Evolutionary conservation across 305 asterid species (phyloP).

Genomic region (Fraxinus sp.): DNA sequence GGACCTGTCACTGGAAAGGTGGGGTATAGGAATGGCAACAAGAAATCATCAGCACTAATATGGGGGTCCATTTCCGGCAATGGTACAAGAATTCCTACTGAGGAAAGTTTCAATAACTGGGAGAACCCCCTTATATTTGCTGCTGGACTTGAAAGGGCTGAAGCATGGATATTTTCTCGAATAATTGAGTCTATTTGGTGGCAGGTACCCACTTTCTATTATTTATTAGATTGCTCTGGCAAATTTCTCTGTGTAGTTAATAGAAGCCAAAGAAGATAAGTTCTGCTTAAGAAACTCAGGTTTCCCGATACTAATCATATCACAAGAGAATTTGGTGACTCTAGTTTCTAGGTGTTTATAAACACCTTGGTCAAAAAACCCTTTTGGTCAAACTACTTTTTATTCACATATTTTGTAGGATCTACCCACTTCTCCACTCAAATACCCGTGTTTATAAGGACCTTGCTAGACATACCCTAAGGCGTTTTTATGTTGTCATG

Average conservation of each 20-base stretch:
- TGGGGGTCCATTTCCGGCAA: constrained; percentile 51
- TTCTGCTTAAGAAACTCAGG: constrained; percentile 2
- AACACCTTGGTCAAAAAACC: not conserved
- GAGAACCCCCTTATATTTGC: constrained; percentile 50
- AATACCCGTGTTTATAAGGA: not conserved
- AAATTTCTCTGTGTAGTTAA: not conserved
- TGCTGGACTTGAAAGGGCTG: constrained; percentile 65
- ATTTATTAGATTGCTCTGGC: constrained; percentile 10
- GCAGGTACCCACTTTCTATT: constrained; percentile 52
- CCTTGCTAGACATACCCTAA: not conserved
- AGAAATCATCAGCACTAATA: constrained; percentile 42
- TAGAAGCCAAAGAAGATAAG: not conserved
- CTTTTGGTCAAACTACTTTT: not conserved
- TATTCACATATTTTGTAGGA: not conserved
- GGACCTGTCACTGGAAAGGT: constrained; percentile 32
- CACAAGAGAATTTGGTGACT: not conserved
- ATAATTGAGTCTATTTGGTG: constrained; percentile 87
- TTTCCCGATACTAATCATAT: not conserved
- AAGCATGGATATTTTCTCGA: constrained; percentile 73
- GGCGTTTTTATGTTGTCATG: constrained; percentile 3
- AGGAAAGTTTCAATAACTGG: constrained; percentile 43
- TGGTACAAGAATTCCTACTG: constrained; percentile 27
- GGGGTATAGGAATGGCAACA: constrained; percentile 28
- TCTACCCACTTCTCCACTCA: not conserved
- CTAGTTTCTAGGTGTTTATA: not conserved